A percentile compares a stretch with the other conserved stretches of the same genome.
These are phyloP conservation scores for Phytophthora pini DNA, from an alignment of 352 stramenopile genomes.

Conservation along the genomic window DNA sequence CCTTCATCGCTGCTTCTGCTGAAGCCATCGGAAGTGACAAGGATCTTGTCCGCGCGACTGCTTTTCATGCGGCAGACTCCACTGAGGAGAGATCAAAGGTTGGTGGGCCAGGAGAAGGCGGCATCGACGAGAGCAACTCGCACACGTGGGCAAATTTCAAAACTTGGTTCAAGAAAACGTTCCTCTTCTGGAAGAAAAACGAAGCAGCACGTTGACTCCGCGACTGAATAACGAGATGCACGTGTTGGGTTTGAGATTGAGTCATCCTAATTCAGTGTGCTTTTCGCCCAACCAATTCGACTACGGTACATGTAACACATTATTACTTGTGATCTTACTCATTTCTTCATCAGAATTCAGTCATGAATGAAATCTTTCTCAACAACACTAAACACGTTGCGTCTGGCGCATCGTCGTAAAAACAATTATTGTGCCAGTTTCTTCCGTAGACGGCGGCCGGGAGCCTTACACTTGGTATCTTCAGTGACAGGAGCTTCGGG, in stretches of 20 bases:
- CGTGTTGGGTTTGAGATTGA: no score
- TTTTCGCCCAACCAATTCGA: no score
- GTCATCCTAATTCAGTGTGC: no score
- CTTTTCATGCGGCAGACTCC: not conserved
- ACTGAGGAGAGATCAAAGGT: not conserved
- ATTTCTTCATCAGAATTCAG: no score
- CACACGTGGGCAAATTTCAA: not conserved
- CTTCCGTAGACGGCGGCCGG: conserved; percentile 18
- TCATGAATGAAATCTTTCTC: no score
- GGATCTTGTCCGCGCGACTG: not conserved
- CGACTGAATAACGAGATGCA: not conserved
- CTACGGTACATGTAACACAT: no score
- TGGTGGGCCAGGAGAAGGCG: no score
- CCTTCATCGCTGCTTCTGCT: not conserved
- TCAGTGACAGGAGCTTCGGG: conserved; percentile 4
- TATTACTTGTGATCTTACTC: no score
- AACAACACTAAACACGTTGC: no score
- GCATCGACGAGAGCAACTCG: not conserved
- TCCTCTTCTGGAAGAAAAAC: not conserved
- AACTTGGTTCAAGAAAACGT: not conserved
- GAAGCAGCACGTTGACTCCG: not conserved
- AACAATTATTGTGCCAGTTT: conserved; percentile 2
- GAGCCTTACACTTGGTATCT: conserved; percentile 24
- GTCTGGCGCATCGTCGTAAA: no score
- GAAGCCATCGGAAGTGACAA: not conserved